Percentiles rank a stretch among this genome's conserved stretches.
phyloP scores from a whole-genome alignment of 225 moss, liverwort and hornwort species.

The Lunularia cruciata region DNA sequence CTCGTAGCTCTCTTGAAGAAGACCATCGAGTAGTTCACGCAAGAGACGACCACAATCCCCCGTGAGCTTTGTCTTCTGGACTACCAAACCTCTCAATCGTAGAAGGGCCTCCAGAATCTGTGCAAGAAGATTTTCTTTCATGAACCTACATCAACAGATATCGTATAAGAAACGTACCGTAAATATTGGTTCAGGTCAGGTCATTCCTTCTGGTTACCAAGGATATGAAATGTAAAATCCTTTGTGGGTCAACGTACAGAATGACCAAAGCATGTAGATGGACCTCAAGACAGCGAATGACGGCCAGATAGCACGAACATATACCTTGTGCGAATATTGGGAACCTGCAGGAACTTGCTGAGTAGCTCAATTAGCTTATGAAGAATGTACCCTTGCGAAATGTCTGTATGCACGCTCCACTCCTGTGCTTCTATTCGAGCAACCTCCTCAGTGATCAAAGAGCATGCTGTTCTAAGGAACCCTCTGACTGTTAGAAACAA shows the following conservation, averaged over 20 bases:
- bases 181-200: too few relatives aligned
- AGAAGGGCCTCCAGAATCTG: slow-evolving; percentile 88
- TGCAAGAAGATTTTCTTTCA: slow-evolving; percentile 95
- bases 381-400: slow-evolving; percentile 96
- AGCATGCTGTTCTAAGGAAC: slow-evolving; percentile 80
- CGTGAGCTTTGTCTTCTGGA: slow-evolving; percentile 98
- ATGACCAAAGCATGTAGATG: neutral
- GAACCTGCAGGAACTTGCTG: slow-evolving; percentile 88
- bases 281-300: too few relatives aligned
- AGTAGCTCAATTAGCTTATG: slow-evolving; percentile 98
- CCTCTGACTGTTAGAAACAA: slow-evolving; percentile 96
- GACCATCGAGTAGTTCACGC: slow-evolving; percentile 86
- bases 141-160: slow-evolving; percentile 57
- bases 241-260: neutral
- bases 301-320: too few relatives aligned
- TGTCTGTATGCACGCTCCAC: slow-evolving; percentile 93
- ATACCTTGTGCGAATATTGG: slow-evolving; percentile 93
- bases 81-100: slow-evolving; percentile 83
- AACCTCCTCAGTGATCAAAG: slow-evolving; percentile 94
- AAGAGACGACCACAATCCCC: slow-evolving; percentile 92
- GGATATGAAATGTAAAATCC: too few relatives aligned
- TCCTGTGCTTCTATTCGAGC: slow-evolving; percentile 91
- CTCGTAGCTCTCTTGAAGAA: slow-evolving; percentile 95
- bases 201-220: too few relatives aligned
- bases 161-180: neutral